Percentiles rank a stretch among this genome's conserved stretches.
Evolutionary conservation across 169 alveolate genomes (phyloP).

Genomic region (Cryptosporidium viatorum): DNA sequence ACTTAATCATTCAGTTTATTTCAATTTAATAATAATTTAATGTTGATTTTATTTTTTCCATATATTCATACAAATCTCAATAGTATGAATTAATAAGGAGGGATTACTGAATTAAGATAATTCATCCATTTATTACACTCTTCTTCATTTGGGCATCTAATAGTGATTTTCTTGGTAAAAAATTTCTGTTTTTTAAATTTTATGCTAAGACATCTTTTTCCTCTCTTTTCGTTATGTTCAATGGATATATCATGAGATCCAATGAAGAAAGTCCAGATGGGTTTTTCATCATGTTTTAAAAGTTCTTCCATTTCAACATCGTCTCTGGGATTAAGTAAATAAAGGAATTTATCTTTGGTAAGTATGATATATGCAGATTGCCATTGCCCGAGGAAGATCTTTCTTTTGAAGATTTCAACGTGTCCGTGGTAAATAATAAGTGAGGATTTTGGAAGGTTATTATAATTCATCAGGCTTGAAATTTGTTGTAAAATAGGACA

Average conservation of each 20-base stretch:
- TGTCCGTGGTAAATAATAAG: conserved; percentile 61
- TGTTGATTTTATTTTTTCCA: background rate
- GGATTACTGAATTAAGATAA: conserved; percentile 13
- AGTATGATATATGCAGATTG: conserved; percentile 51
- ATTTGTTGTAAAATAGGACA: conserved; percentile 12
- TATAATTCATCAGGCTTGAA: conserved; percentile 6
- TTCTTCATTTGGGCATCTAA: conserved; percentile 51
- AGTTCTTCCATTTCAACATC: conserved; percentile 64
- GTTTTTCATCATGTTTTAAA: conserved; percentile 57
- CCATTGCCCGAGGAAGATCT: conserved; percentile 39
- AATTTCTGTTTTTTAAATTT: conserved; percentile 25
- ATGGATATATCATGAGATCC: background rate
- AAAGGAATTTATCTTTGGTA: conserved; percentile 59
- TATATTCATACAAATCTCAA: no score
- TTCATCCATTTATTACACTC: conserved; percentile 51
- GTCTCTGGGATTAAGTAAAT: conserved; percentile 37
- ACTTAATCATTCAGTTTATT: background rate
- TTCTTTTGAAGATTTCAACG: conserved; percentile 30
- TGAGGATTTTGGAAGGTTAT: conserved; percentile 33
- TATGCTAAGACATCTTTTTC: conserved; percentile 40
- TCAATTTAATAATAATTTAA: no score
- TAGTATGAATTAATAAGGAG: background rate
- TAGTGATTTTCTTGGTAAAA: conserved; percentile 2
- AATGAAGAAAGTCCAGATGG: conserved; percentile 13
- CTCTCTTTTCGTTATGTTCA: conserved; percentile 16